A percentile compares a stretch with the other conserved stretches of the same genome.
phyloP scores from a whole-genome alignment of 2,329 filamentous ascomycete species.

The Ciborinia camelliae region DNA sequence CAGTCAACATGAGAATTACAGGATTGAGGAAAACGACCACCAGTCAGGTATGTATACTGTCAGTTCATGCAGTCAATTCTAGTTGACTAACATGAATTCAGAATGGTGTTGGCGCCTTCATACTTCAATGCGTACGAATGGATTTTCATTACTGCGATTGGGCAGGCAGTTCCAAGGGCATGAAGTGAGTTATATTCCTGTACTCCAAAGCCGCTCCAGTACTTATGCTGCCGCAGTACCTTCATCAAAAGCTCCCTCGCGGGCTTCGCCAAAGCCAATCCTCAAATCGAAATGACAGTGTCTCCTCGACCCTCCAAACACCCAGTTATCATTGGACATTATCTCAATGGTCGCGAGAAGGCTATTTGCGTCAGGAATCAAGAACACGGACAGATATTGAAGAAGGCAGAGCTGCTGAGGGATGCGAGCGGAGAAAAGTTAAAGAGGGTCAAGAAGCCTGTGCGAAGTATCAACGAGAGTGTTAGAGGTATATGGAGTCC shows the following conservation, averaged over 20 bases:
- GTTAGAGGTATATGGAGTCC: constrained; percentile 70
- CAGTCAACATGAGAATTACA: constrained; percentile 48
- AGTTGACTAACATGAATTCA: constrained; percentile 41
- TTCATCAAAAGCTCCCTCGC: constrained; percentile 78
- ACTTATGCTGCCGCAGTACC: constrained; percentile 48
- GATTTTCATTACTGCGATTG: constrained; percentile 98
- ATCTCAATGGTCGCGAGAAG: constrained; percentile 86
- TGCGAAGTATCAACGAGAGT: constrained; percentile 61
- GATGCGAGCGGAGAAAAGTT: constrained; percentile 75
- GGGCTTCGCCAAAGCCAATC: constrained; percentile 75
- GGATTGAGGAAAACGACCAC: constrained; percentile 51
- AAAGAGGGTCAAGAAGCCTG: constrained; percentile 59
- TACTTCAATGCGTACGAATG: constrained; percentile 93
- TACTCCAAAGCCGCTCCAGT: neutral
- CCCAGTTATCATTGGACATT: constrained; percentile 83
- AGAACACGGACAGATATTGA: constrained; percentile 72
- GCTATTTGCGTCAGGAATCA: constrained; percentile 87
- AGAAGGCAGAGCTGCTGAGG: constrained; percentile 72
- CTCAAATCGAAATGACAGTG: constrained; percentile 85
- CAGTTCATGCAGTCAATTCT: neutral
- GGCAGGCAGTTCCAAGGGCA: constrained; percentile 87
- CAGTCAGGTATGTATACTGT: constrained; percentile 47
- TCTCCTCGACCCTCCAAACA: constrained; percentile 88
- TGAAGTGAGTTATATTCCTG: constrained; percentile 66
- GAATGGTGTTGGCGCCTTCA: constrained; percentile 97